Base-by-base conservation (phyloP, 1,284 basidiomycete genomes). In the Trametes versicolor region DNA sequence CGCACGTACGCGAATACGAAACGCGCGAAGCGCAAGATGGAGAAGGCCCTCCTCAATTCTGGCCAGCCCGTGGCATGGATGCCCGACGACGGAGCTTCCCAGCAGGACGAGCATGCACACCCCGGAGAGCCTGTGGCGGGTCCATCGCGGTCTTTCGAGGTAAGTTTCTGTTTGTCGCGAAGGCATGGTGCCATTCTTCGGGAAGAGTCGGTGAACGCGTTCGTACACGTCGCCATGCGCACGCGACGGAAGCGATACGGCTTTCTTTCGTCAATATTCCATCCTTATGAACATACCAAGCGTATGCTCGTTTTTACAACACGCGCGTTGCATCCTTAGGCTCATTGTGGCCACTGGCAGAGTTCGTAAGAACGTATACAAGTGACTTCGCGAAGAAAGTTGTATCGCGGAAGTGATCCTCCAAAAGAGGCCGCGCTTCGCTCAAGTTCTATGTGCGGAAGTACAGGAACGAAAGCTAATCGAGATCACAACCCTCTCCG, bases 1-100 rank as follows among this genome's bases (percentile, higher is more conserved):
- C 79, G 85, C 34, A 72, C 80, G 21, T 87, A 87, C 56, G 85
- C 84, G 17, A 82, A 72, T 54, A 85, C 84, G 2, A 87, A 86
- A 71, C 75, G 85, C 17, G 81, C 81, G 7, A 81, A 82, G 65
- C 74, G 84, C 63, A 86, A 85, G 72, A 71, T 80, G 70, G 85
- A 87, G 74, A 87, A 86, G 73, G 80, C 79, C 1, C 79, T 79
- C 0, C 66, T 82, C 10, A 74, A 69, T 29, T 66, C 66, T n/a
- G 73, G 71, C 32, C 71, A 71, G 13, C 58, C 69, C 15, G 71
- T 76, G 7, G 73, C 70, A 15, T 77, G 75, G 74, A 74, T 76
- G 70, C 73, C 77, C 1, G 70, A 69, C 23, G 71, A 76, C 52
- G 73, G 69, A 7, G 43, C 45, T n/a, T 51, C 55, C 2, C 62